Evolutionary conservation across 495 filamentous ascomycete species (phyloP), one percentile per base, ranked within the genome.

Genomic region (Penicillium riverlandense): DNA sequence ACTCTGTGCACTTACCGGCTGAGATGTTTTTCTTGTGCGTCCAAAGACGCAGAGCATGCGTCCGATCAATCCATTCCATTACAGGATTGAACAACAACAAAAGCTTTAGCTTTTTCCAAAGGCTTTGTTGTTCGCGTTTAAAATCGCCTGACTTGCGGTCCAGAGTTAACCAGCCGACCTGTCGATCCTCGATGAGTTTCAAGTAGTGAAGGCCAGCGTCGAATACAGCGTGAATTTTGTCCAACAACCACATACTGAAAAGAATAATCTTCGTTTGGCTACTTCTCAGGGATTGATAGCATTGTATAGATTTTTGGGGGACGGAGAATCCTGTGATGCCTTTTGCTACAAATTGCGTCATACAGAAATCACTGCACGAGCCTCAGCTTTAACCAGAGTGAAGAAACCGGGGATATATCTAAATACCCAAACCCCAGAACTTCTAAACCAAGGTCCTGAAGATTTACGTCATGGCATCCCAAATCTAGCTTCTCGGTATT

Each of bases 41-140:
- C n/a, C n/a, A n/a, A n/a, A n/a, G n/a, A n/a, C n/a, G n/a, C n/a
- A n/a, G n/a, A n/a, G n/a, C n/a, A n/a, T 66, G 53, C 8, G 64
- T 66, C 7, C 43, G 54, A 44, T 62, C 61, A 15, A 70, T 53
- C 68, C 61, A 69, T 57, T 66, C 59, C 10, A 55, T 60, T 1
- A 66, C 32, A 10, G 61, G 67, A 38, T 68, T 70, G 58, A 71
- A 69, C 7, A 70, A 57, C 1, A 69, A 31, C 4, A 71, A 45
- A 1, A 71, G 57, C 44, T 69, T 66, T n/a, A 66, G 14, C 40
- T 71, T 69, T 48, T 70, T 65, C 38, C 49, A 44, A n/a, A 69
- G 44, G 0, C 60, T 57, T 30, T 67, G 61, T 34, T 69, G 59
- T 47, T 71, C 62, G 13, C 62, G 59, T 27, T 50, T 54, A 29